These are phyloP conservation scores for Coffea canephora DNA, from an alignment of 257 asterid genomes.

Conservation along the genomic window DNA sequence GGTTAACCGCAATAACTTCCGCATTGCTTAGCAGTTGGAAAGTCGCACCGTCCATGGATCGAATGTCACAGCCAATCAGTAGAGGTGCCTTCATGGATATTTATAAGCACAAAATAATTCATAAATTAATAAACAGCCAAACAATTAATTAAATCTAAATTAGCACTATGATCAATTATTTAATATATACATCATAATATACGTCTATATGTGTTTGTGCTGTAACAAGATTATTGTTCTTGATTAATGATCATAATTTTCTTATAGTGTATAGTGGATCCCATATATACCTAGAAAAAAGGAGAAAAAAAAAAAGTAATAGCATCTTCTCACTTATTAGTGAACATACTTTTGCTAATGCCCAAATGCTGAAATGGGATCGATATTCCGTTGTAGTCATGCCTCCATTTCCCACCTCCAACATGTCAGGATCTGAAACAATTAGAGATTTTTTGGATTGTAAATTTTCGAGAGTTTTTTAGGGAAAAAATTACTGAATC, in stretches of 20 bases:
- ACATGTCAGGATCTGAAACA: constrained; percentile 84
- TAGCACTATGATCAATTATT: background rate
- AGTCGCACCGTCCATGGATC: constrained; percentile 54
- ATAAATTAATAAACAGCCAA: background rate
- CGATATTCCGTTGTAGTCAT: constrained; percentile 71
- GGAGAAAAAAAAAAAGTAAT: no score
- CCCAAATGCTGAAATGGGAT: constrained; percentile 97
- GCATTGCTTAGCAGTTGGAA: constrained; percentile 49
- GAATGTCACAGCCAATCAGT: constrained; percentile 81
- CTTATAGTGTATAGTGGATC: no score
- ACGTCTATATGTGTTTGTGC: no score
- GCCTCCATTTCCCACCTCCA: constrained; percentile 98
- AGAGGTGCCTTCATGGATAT: constrained; percentile 64
- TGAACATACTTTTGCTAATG: constrained; percentile 65
- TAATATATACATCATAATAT: background rate
- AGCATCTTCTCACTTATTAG: background rate
- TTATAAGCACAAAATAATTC: background rate
- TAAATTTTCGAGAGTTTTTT: no score
- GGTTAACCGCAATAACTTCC: constrained; percentile 88
- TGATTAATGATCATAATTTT: background rate
- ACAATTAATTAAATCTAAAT: background rate
- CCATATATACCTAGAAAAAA: no score
- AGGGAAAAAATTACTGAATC: no score
- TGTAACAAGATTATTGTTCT: background rate
- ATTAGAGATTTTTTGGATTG: background rate